phyloP scores from a whole-genome alignment of 106 monocot genomes.

The Acanthochlamys bracteata region DNA sequence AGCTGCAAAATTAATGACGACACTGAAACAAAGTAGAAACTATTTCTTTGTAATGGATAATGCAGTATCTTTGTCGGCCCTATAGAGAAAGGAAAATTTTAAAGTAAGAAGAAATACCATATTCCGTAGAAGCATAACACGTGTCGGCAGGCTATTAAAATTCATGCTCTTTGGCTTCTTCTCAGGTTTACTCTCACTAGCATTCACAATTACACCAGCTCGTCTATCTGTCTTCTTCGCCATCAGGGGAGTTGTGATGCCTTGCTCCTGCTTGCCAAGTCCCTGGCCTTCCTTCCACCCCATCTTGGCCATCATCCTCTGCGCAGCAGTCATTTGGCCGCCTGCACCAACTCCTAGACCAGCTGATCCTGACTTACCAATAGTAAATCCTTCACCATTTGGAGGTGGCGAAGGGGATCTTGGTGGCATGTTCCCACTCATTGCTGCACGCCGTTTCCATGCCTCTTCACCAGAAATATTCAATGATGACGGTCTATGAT shows the following conservation, averaged over 20 bases:
- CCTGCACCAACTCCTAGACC: constrained; percentile 91
- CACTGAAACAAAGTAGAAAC: too few relatives aligned
- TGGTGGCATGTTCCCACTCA: constrained; percentile 50
- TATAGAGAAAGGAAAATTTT: too few relatives aligned
- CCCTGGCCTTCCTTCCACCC: constrained; percentile 99
- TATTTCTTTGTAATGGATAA: too few relatives aligned
- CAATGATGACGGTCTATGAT: constrained; percentile 37
- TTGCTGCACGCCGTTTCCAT: constrained; percentile 81
- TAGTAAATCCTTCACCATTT: constrained; percentile 64
- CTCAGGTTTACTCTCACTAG: constrained; percentile 57
- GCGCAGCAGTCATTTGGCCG: constrained; percentile 97
- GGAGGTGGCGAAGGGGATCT: constrained; percentile 71
- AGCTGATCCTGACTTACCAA: constrained; percentile 67
- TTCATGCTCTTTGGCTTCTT: constrained; percentile 83
- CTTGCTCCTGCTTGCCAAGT: constrained; percentile 94
- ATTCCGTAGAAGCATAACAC: constrained; percentile 81
- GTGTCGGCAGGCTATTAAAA: constrained; percentile 66
- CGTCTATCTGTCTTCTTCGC: constrained; percentile 96
- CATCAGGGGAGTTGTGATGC: constrained; percentile 92
- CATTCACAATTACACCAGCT: constrained; percentile 96
- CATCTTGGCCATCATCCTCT: constrained; percentile 99
- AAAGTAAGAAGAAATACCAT: constrained; percentile 43
- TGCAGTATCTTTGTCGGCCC: too few relatives aligned
- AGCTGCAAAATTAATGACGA: too few relatives aligned
- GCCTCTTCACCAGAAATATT: constrained; percentile 97